These are phyloP conservation scores for Colletotrichum sublineola DNA, from an alignment of 2,329 filamentous ascomycete species.

Conservation along the genomic window DNA sequence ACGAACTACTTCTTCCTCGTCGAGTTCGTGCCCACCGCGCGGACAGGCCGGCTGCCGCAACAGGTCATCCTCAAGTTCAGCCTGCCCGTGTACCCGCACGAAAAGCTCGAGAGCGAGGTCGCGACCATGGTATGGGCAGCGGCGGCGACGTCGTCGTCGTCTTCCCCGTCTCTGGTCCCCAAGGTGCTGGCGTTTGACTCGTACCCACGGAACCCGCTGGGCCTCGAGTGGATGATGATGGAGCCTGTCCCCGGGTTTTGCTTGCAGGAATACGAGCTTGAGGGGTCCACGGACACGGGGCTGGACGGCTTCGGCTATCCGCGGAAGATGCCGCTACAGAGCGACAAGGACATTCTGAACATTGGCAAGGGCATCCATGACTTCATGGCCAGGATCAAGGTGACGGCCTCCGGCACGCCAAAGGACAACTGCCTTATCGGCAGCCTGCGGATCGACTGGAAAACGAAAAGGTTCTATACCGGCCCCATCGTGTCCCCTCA, in stretches of 20 bases:
- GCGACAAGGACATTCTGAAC: neutral
- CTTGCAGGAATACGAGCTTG: conserved; percentile 17
- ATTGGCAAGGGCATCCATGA: conserved; percentile 7
- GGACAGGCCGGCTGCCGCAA: neutral
- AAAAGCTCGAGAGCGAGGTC: conserved; percentile 41
- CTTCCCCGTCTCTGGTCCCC: conserved; percentile 9
- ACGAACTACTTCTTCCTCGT: conserved; percentile 20
- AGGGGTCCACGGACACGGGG: conserved; percentile 20
- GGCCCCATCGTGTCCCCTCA: conserved; percentile 21
- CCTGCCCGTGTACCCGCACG: conserved; percentile 34
- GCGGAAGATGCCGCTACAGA: neutral
- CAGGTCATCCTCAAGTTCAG: conserved; percentile 30
- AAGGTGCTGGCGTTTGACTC: conserved; percentile 38
- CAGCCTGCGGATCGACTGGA: conserved; percentile 36
- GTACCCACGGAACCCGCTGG: conserved; percentile 32
- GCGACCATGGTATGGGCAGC: conserved; percentile 37
- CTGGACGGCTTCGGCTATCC: conserved; percentile 8
- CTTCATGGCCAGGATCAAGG: neutral
- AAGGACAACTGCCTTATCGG: conserved; percentile 29
- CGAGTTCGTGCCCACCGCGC: neutral
- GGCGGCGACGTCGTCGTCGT: neutral
- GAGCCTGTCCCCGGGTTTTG: conserved; percentile 27
- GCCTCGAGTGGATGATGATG: conserved; percentile 42
- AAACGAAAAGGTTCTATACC: conserved; percentile 20
- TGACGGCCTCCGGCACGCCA: neutral